These are phyloP conservation scores for Sporormia fimetaria DNA, from an alignment of 495 filamentous ascomycete genomes.

Conservation along the genomic window DNA sequence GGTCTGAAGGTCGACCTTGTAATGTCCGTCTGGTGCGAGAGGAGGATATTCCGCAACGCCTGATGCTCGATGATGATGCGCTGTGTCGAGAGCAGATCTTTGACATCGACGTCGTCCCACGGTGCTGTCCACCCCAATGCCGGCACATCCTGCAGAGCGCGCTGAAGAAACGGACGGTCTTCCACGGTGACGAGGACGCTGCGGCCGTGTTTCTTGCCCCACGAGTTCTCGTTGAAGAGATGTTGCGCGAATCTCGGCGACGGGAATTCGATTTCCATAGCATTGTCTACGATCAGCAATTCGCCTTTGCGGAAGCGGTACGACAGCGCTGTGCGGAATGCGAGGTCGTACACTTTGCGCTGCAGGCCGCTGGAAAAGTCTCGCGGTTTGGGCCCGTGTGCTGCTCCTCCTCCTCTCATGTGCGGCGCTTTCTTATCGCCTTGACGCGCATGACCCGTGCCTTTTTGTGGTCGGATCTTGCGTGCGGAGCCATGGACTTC, in stretches of 20 bases:
- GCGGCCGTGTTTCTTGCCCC: neutral
- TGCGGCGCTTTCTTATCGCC: constrained; percentile 77
- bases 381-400: constrained; percentile 74
- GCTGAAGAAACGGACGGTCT: constrained; percentile 3
- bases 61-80: constrained; percentile 76
- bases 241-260: neutral
- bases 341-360: constrained; percentile 86
- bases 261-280: constrained; percentile 38
- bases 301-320: constrained; percentile 81
- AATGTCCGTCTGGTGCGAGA: constrained; percentile 66
- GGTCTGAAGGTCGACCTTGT: constrained; percentile 4
- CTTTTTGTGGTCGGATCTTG: constrained; percentile 80
- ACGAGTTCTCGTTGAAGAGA: neutral
- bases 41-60: constrained; percentile 65
- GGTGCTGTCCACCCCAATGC: neutral
- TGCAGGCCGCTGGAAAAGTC: constrained; percentile 79
- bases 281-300: constrained; percentile 69
- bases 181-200: constrained; percentile 3
- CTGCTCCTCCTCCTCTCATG: constrained; percentile 72
- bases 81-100: constrained; percentile 75
- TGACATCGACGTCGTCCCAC: constrained; percentile 72
- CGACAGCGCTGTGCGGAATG: constrained; percentile 87
- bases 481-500: constrained; percentile 71
- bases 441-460: constrained; percentile 62
- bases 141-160: constrained; percentile 3